Evolutionary conservation across 129 eudicot genomes (phyloP), one percentile per base, ranked within the genome.

Genomic region (Helichrysum umbraculigerum): DNA sequence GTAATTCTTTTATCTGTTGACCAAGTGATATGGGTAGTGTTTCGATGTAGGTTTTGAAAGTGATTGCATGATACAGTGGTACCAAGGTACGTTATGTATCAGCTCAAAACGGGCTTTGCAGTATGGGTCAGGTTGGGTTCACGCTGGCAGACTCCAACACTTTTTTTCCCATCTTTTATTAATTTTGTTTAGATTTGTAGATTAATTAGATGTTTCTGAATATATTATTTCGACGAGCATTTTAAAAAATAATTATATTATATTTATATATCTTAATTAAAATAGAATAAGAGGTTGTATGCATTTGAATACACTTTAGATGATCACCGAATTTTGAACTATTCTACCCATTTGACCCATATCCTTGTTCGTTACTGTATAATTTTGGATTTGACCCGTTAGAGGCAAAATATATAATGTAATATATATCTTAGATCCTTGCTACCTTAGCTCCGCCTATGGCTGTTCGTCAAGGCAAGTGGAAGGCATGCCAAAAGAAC

Each of bases 381-480:
- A 44, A 7, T 5, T 44, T 10, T 41, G 12, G 8, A 41, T 41
- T 5, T 5, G 50, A 41, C 52, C 15, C 52, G 14, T 44, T 7
- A 7, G 14, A 44, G 52, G 52, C 52, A 8, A 44, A 44, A 1
- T 5, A 44, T 44, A 30, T 30, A 30, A 30, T 30, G 32, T 30
- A 30, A 30, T 30, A 30, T 30, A 30, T n/a, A 42, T n/a, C 67
- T 71, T 79, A 92, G 97, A 83, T 93, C 66, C 85, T 82, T 29
- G 82, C 88, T 25, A 93, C 97, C 81, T 83, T 93, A 83, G 91
- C 97, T 67, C 90, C 98, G 63, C 71, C 78, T 10, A 29, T 84
- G n/a, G 96, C 98, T 66, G 98, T 90, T 79, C 98, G 84, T n/a
- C 82, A 34, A 17, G 92, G 95, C 12, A 7, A 20, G 4, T 93